phyloP scores from a whole-genome alignment of 345 rosid species.

The Hirschfeldia incana region DNA sequence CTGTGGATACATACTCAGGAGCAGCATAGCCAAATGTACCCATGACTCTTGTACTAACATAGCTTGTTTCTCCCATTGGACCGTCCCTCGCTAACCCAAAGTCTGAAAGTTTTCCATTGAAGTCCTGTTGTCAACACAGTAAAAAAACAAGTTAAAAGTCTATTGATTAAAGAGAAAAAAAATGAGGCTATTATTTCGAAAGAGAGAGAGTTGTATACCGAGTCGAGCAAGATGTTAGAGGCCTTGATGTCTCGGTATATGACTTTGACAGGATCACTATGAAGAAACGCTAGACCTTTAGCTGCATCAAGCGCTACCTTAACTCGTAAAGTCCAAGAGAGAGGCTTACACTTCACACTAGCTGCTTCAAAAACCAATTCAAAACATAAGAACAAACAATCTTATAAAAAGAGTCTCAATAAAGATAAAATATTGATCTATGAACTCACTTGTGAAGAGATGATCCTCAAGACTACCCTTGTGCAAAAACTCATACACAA shows the following conservation, averaged over 20 bases:
- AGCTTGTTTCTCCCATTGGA: slow-evolving; percentile 78
- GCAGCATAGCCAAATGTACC: slow-evolving; percentile 76
- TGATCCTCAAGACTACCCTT: slow-evolving; percentile 95
- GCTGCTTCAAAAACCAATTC: slow-evolving; percentile 45
- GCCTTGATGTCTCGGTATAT: slow-evolving; percentile 92
- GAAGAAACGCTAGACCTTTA: slow-evolving; percentile 91
- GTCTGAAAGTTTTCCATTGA: slow-evolving; percentile 79
- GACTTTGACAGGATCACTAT: slow-evolving; percentile 75
- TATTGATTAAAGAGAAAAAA: neutral
- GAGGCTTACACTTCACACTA: slow-evolving; percentile 61
- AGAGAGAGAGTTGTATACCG: slow-evolving; percentile 41
- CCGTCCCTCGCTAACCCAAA: slow-evolving; percentile 96
- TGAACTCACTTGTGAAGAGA: slow-evolving; percentile 70
- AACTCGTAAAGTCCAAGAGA: slow-evolving; percentile 79
- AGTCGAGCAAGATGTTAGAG: slow-evolving; percentile 78
- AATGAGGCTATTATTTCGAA: neutral
- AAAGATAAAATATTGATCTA: neutral
- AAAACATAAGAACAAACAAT: slow-evolving; percentile 21
- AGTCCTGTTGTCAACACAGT: slow-evolving; percentile 46
- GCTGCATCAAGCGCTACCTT: slow-evolving; percentile 94
- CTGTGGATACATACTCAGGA: slow-evolving; percentile 64
- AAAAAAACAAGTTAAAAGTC: neutral
- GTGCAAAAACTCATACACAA: slow-evolving; percentile 93
- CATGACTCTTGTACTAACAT: slow-evolving; percentile 91
- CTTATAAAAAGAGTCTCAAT: neutral